These are phyloP conservation scores for Dichomitus squalens DNA, from an alignment of 1,284 basidiomycete genomes.

Conservation along the genomic window DNA sequence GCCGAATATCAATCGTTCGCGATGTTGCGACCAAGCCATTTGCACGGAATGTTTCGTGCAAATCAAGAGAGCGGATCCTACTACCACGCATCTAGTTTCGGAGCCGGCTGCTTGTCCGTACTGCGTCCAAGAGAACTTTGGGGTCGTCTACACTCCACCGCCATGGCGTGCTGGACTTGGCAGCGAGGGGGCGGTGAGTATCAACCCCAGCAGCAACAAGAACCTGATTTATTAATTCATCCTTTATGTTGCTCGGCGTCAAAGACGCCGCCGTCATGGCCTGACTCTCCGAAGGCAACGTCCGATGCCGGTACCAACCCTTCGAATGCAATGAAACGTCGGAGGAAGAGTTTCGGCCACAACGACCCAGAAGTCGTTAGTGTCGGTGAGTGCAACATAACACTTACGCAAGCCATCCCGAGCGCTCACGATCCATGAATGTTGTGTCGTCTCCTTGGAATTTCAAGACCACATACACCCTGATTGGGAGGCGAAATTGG, in stretches of 20 bases:
- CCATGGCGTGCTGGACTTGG: slow-evolving; percentile 76
- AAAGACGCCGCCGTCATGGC: slow-evolving; percentile 45
- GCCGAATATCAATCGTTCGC: slow-evolving; percentile 92
- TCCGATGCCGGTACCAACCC: slow-evolving; percentile 38
- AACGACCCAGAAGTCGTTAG: slow-evolving; percentile 89
- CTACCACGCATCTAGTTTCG: slow-evolving; percentile 87
- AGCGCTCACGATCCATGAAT: slow-evolving; percentile 1
- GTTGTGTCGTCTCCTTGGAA: neutral
- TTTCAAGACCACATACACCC: slow-evolving; percentile 85
- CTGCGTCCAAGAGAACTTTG: slow-evolving; percentile 97
- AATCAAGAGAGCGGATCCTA: slow-evolving; percentile 95
- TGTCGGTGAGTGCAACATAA: slow-evolving; percentile 63
- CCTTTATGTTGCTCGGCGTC: neutral
- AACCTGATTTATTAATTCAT: neutral
- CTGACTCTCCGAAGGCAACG: slow-evolving; percentile 50
- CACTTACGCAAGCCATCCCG: neutral
- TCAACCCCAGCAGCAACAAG: neutral
- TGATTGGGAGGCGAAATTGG: slow-evolving; percentile 93
- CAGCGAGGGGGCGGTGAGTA: slow-evolving; percentile 65
- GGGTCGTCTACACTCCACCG: slow-evolving; percentile 88
- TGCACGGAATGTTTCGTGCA: slow-evolving; percentile 99
- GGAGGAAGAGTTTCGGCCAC: slow-evolving; percentile 77
- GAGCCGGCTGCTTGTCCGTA: slow-evolving; percentile 97
- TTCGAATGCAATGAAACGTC: slow-evolving; percentile 69
- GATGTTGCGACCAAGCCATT: slow-evolving; percentile 98